A percentile compares a stretch with the other conserved stretches of the same genome.
Conservation (phyloP, 1,284 basidiomycete genomes). For the Serendipita sp. region DNA sequence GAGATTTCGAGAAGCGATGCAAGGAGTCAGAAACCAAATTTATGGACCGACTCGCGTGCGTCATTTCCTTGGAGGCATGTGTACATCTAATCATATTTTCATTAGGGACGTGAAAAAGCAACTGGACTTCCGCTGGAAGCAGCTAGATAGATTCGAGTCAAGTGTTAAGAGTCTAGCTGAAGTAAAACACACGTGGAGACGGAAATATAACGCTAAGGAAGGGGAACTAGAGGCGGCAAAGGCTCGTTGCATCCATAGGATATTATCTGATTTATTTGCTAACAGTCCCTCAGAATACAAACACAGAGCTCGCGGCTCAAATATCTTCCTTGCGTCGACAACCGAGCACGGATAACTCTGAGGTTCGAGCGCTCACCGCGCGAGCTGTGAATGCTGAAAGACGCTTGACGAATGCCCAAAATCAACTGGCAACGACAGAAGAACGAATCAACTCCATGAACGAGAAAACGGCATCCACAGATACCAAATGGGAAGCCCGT, state of each 20-base stretch:
- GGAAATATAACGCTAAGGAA: slow-evolving; percentile 69
- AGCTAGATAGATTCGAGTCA: slow-evolving; percentile 86
- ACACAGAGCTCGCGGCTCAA: slow-evolving; percentile 63
- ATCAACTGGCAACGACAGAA: slow-evolving; percentile 70
- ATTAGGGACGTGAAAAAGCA: slow-evolving; percentile 65
- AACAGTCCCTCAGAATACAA: slow-evolving; percentile 41
- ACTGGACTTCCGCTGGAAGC: slow-evolving; percentile 78
- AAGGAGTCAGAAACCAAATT: slow-evolving; percentile 69
- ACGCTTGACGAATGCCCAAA: slow-evolving; percentile 63
- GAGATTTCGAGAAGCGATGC: slow-evolving; percentile 73
- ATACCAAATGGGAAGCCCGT: slow-evolving; percentile 82
- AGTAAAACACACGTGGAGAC: slow-evolving; percentile 74
- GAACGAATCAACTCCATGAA: slow-evolving; percentile 65
- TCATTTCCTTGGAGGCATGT: slow-evolving; percentile 7
- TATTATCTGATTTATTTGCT: neutral
- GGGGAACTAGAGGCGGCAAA: slow-evolving; percentile 78
- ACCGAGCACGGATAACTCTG: slow-evolving; percentile 51
- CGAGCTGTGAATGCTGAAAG: slow-evolving; percentile 73
- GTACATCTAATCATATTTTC: neutral
- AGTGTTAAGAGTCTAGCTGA: slow-evolving; percentile 77
- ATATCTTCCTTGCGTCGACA: slow-evolving; percentile 53
- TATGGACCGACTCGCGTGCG: slow-evolving; percentile 46
- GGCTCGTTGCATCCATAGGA: slow-evolving; percentile 27
- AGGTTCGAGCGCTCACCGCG: slow-evolving; percentile 54
- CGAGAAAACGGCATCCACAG: slow-evolving; percentile 52